Base-by-base conservation (phyloP, 164 flowering plant species). In the Houttuynia cordata region DNA sequence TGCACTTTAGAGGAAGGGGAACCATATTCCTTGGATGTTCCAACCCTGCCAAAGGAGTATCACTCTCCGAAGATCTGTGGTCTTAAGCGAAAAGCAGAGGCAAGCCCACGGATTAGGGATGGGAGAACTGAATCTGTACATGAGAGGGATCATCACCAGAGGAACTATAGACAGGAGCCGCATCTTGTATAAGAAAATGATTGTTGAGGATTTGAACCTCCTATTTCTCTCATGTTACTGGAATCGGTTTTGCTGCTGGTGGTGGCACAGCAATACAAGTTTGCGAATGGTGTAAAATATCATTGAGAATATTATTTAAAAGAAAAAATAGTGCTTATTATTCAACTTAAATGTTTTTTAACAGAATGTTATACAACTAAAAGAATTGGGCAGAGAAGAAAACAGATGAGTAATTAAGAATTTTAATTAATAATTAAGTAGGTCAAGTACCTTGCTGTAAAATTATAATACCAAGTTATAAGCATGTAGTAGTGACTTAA, bases 1-100 rank as follows among this genome's bases (percentile, higher is more conserved):
- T n/a, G n/a, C n/a, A 66, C 58, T 57, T 76, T 73, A 6, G 86
- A 84, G 63, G 89, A 84, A 64, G 86, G 86, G 56, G 86, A 81
- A 68, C 61, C 82, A 20, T 67, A 75, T 7, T 58, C 68, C 23
- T 58, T 56, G 53, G 79, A 75, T 64, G 55, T 52, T n/a, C 37
- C 37, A 30, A 6, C 37, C 2, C 37, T 30, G 37, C 71, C 72
- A 47, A 59, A 45, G 50, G 82, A 62, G 21, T 49, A 67, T 51
- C 73, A 47, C 37, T 79, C 85, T 15, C 84, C 91, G 18, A 76
- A 67, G 41, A 53, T 74, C 1, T 65, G 59, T 56, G 73, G 47
- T 64, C 72, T 78, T 19, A 83, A 78, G 72, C 76, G 83, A 54
- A 83, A 77, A 73, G 67, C 63, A 0, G 71, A 61, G 0, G 78